These are phyloP conservation scores for Quercus robur DNA, from an alignment of 306 rosid species.

Conservation along the genomic window DNA sequence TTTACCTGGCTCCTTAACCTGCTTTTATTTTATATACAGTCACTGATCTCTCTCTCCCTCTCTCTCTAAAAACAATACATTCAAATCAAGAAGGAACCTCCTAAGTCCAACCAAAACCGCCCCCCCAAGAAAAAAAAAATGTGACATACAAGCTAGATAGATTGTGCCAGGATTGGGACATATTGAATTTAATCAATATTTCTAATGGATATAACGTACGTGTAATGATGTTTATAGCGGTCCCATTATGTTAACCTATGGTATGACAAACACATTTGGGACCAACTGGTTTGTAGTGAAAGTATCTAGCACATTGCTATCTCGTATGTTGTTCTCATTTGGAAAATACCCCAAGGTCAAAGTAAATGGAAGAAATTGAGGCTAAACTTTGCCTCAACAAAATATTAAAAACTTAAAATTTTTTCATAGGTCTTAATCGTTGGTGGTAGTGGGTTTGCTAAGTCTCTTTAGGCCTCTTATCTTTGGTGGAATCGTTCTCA, in stretches of 20 bases:
- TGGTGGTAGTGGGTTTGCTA: not conserved
- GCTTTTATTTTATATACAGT: not conserved
- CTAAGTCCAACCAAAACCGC: too few relatives aligned
- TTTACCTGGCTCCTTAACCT: not conserved
- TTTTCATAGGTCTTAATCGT: not conserved
- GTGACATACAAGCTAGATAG: too few relatives aligned
- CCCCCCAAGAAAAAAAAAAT: too few relatives aligned
- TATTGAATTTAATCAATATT: not conserved
- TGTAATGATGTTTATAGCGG: not conserved
- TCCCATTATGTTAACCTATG: not conserved
- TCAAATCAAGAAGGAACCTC: too few relatives aligned
- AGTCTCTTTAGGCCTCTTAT: not conserved
- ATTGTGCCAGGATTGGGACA: not conserved
- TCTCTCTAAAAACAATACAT: not conserved
- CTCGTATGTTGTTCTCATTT: not conserved
- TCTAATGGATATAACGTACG: not conserved
- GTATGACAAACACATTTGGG: not conserved
- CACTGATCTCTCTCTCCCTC: not conserved
- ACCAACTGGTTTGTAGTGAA: not conserved
- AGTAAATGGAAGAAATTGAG: slow-evolving; percentile 3
- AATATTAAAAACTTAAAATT: too few relatives aligned
- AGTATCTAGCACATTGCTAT: not conserved
- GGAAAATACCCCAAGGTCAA: slow-evolving; percentile 14
- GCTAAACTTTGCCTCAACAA: not conserved
- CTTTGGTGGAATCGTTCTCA: not conserved